Percentiles rank a stretch among this genome's conserved stretches.
Evolutionary conservation across 176 grass and related monocot genomes (phyloP).

Genomic region (Ampelocalamus luodianensis): DNA sequence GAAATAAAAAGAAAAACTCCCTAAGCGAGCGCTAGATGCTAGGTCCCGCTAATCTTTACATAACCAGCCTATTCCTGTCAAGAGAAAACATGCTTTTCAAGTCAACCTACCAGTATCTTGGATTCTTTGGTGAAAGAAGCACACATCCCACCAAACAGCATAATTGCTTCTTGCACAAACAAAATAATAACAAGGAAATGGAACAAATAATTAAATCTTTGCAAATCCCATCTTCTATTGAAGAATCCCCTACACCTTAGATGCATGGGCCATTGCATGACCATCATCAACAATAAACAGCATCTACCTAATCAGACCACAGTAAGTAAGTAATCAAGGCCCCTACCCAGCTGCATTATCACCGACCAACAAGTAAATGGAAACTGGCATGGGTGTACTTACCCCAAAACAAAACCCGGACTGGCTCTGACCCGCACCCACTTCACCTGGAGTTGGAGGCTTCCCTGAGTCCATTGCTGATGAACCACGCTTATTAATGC

Average conservation of each 20-base stretch:
- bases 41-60: no score
- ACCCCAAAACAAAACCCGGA: slow-evolving; percentile 81
- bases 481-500: slow-evolving; percentile 65
- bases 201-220: neutral
- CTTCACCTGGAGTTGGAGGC: slow-evolving; percentile 51
- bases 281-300: neutral
- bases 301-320: neutral
- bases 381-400: slow-evolving; percentile 30
- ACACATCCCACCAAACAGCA: neutral
- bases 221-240: neutral
- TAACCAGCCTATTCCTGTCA: neutral
- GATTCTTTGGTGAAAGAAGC: slow-evolving; percentile 1
- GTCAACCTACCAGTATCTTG: neutral
- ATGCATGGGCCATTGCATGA: slow-evolving; percentile 5
- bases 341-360: neutral
- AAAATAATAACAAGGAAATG: neutral
- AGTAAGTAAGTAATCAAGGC: slow-evolving; percentile 1
- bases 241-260: neutral
- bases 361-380: slow-evolving; percentile 14
- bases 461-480: slow-evolving; percentile 65
- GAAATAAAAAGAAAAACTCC: neutral
- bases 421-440: neutral
- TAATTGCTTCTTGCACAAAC: neutral
- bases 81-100: neutral
- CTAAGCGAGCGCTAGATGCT: no score